Conservation (phyloP, 371 early-diverging fungal genomes). For the Caulochytrium protostelioides region DNA sequence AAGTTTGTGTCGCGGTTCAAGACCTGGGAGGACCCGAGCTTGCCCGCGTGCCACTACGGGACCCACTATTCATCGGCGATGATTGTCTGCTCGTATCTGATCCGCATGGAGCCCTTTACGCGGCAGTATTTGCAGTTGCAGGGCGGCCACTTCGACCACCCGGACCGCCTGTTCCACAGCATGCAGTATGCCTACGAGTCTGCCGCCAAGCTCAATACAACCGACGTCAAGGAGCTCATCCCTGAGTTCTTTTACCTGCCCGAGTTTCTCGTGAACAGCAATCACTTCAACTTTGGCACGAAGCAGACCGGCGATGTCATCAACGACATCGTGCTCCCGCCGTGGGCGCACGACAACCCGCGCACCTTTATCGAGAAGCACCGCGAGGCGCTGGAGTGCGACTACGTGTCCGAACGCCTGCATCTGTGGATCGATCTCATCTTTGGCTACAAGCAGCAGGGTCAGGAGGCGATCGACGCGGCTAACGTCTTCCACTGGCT, state of each 20-base stretch:
- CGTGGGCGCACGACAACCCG: conserved; percentile 40
- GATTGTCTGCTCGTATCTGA: conserved; percentile 58
- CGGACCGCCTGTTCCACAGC: conserved; percentile 30
- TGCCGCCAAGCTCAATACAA: conserved; percentile 23
- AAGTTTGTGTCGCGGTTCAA: conserved; percentile 38
- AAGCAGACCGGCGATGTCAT: conserved; percentile 30
- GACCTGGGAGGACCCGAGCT: conserved; percentile 53
- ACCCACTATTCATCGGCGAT: conserved; percentile 76
- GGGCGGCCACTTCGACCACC: conserved; percentile 73
- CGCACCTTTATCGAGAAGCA: conserved; percentile 69
- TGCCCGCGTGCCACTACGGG: conserved; percentile 62
- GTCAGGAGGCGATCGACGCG: conserved; percentile 36
- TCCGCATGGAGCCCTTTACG: conserved; percentile 68
- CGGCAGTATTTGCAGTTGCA: conserved; percentile 44
- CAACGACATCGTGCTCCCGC: conserved; percentile 25
- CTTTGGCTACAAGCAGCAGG: conserved; percentile 31
- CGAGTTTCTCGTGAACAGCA: conserved; percentile 56
- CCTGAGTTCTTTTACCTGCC: conserved; percentile 78
- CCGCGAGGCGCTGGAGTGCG: conserved; percentile 76
- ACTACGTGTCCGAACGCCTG: conserved; percentile 45
- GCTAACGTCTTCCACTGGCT: conserved; percentile 75
- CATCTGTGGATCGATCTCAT: conserved; percentile 33
- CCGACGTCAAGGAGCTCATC: conserved; percentile 70
- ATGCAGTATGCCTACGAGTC: conserved; percentile 20
- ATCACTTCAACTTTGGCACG: conserved; percentile 52